Evolutionary conservation across 2,329 filamentous ascomycete genomes (phyloP).

Genomic region (Fusarium sp.): DNA sequence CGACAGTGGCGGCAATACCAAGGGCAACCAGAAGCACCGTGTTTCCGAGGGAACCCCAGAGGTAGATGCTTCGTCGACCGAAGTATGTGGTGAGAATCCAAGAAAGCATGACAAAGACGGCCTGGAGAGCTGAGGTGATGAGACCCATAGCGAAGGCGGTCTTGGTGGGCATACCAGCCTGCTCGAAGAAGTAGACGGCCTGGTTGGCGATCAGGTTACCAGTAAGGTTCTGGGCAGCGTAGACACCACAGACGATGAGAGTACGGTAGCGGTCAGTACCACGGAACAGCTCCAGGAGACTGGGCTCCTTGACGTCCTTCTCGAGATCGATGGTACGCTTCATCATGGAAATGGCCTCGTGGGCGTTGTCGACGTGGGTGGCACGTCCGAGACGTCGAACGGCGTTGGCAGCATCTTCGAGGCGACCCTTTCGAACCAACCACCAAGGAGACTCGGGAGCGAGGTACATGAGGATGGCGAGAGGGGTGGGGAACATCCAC

Average conservation of each 20-base stretch:
- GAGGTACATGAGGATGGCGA: conserved; percentile 64
- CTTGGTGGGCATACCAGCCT: conserved; percentile 69
- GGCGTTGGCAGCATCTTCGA: conserved; percentile 58
- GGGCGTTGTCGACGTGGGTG: conserved; percentile 31
- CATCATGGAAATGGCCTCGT: conserved; percentile 68
- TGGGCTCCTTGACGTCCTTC: conserved; percentile 59
- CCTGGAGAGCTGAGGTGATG: conserved; percentile 74
- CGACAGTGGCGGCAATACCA: conserved; percentile 70
- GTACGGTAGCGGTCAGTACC: conserved; percentile 68
- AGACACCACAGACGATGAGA: conserved; percentile 68
- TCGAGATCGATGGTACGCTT: conserved; percentile 68
- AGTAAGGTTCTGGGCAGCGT: conserved; percentile 70
- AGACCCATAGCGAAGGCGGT: conserved; percentile 72
- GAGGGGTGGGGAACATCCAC: conserved; percentile 70
- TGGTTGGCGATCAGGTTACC: conserved; percentile 74
- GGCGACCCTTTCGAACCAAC: conserved; percentile 64
- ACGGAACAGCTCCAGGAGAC: conserved; percentile 64
- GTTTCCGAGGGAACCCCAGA: conserved; percentile 70
- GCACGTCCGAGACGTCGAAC: conserved; percentile 61
- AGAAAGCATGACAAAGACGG: conserved; percentile 73
- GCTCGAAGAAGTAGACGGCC: conserved; percentile 70
- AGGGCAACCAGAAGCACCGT: conserved; percentile 67
- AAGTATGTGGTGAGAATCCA: conserved; percentile 76
- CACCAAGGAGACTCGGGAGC: conserved; percentile 68
- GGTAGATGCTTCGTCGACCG: conserved; percentile 74